Conservation (phyloP, 2,329 filamentous ascomycete species). For the Aureobasidium lini region DNA sequence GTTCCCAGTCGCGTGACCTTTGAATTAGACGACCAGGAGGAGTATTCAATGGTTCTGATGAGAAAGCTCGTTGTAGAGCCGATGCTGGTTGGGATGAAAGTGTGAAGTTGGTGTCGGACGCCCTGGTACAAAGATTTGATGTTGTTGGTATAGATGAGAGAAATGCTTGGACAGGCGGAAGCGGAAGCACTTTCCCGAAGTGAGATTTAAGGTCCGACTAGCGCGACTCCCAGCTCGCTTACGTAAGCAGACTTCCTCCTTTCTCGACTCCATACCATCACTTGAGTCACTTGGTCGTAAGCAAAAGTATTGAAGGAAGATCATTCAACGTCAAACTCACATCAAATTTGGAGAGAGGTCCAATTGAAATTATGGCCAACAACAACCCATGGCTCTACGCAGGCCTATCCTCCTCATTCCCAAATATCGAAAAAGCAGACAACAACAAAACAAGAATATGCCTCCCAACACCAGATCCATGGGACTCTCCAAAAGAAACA, state of each 20-base stretch:
- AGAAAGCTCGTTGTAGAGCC: too few species aligned
- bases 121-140: too few species aligned
- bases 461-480: not conserved
- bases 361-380: not conserved
- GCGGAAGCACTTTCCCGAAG: not conserved
- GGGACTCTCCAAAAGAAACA: not conserved
- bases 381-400: conserved; percentile 44
- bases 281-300: not conserved
- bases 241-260: not conserved
- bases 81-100: too few species aligned
- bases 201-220: not conserved
- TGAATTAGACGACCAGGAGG: too few species aligned
- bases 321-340: too few species aligned
- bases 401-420: conserved; percentile 49
- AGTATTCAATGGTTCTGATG: too few species aligned
- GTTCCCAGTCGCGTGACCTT: too few species aligned
- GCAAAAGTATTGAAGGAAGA: not conserved
- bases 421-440: conserved; percentile 43
- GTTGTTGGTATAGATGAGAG: too few species aligned
- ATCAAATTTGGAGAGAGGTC: too few species aligned
- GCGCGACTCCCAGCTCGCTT: not conserved
- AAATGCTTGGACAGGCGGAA: too few species aligned
- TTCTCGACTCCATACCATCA: not conserved
- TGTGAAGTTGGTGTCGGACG: too few species aligned
- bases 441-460: conserved; percentile 35